Conservation (phyloP, 2,329 filamentous ascomycete species). For the Sarocladium brachiariae region DNA sequence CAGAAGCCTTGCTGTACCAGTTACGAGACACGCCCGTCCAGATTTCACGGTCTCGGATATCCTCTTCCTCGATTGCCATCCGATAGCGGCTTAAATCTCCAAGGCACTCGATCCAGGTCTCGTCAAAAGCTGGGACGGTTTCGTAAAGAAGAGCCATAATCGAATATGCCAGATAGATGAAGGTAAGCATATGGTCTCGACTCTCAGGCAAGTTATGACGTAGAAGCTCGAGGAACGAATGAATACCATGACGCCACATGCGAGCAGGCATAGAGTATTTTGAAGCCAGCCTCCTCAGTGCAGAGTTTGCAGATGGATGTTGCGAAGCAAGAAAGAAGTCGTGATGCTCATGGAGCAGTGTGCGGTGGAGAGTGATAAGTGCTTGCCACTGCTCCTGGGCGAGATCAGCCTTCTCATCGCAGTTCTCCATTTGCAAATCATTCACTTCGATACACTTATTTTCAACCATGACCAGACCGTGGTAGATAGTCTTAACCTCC, state of each 20-base stretch:
- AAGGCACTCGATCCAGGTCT: slow-evolving; percentile 90
- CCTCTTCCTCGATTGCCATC: slow-evolving; percentile 87
- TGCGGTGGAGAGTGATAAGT: slow-evolving; percentile 73
- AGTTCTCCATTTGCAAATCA: slow-evolving; percentile 46
- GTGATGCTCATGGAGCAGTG: slow-evolving; percentile 73
- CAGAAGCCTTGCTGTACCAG: slow-evolving; percentile 81
- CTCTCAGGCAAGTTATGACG: slow-evolving; percentile 68
- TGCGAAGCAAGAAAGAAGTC: slow-evolving; percentile 84
- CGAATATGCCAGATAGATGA: slow-evolving; percentile 82
- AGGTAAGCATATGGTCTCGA: slow-evolving; percentile 82
- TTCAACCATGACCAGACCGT: slow-evolving; percentile 79
- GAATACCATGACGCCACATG: slow-evolving; percentile 93
- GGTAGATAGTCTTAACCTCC: slow-evolving; percentile 80
- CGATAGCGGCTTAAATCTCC: slow-evolving; percentile 77
- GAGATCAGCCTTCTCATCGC: slow-evolving; percentile 35
- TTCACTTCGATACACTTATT: slow-evolving; percentile 82
- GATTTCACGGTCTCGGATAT: slow-evolving; percentile 65
- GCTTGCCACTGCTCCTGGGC: slow-evolving; percentile 75
- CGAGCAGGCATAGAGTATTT: slow-evolving; percentile 89
- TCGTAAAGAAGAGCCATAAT: slow-evolving; percentile 87
- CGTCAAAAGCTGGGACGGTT: slow-evolving; percentile 72
- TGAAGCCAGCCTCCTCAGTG: slow-evolving; percentile 60
- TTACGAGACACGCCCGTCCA: slow-evolving; percentile 75
- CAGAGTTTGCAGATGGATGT: slow-evolving; percentile 68
- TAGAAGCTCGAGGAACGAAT: slow-evolving; percentile 72